Base-by-base conservation (phyloP, 257 asterid genomes). In the Jacaranda mimosifolia region DNA sequence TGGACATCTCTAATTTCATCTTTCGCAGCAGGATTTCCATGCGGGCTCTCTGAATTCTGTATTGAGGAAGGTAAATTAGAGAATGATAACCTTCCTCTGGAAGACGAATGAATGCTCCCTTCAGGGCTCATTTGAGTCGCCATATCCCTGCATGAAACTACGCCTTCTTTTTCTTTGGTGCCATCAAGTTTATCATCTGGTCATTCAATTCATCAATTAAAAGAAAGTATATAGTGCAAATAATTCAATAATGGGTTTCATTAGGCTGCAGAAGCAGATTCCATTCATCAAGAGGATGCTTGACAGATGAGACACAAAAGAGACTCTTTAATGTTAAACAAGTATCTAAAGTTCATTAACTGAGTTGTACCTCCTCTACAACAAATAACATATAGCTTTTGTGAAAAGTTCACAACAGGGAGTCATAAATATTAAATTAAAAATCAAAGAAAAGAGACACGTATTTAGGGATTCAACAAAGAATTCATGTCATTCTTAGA, bases 41-140 rank as follows among this genome's bases (percentile, higher is more conserved):
- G 82, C 70, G 35, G 52, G 32, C 32, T 26, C 32, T 26, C 32
- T 59, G 81, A 66, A 32, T 56, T 53, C 17, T 89, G 86, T 62
- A 74, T n/a, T 5, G 91, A 77, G 46, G 83, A 73, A 63, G 86
- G 78, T 18, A 85, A 49, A 69, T 78, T 46, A 7, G 91, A 88
- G 71, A 84, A 86, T 0, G 92, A 86, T 56, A 83, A 38, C 70
- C 88, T 79, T 55, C 82, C 91, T 72, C 62, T 82, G 56, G 92
- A 81, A 73, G 98, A 89, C 1, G 94, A 87, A 68, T 68, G 85
- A 15, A 85, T 77, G 83, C 98, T 90, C 45, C 82, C 81, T 42
- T 82, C 91, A 0, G 97, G 92, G 86, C 97, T 94, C 98, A 94
- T 94, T 80, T 94, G 98, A 45, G 98, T 95, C 46, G 97, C 96